Evolutionary conservation across 2,329 filamentous ascomycete species (phyloP).

Genomic region (Cordyceps militaris): DNA sequence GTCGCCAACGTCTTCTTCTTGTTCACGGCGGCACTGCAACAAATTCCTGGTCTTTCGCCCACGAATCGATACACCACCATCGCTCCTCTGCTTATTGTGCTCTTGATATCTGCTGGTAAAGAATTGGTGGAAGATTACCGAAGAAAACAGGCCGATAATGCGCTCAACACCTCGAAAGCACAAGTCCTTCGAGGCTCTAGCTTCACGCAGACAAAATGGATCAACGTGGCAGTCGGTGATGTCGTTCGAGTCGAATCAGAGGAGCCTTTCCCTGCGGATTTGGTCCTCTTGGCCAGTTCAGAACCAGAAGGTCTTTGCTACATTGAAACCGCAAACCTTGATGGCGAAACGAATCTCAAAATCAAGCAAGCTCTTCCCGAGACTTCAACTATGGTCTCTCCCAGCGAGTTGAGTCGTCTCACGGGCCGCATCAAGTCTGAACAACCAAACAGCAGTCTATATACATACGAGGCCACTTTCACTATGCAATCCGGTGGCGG

Average conservation of each 20-base stretch:
- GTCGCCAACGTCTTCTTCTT: conserved; percentile 99
- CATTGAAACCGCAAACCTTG: conserved; percentile 95
- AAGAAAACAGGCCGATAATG: conserved; percentile 76
- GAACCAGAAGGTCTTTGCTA: conserved; percentile 97
- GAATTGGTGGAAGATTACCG: conserved; percentile 92
- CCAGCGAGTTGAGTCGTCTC: conserved; percentile 75
- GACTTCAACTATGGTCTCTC: conserved; percentile 79
- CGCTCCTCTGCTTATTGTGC: conserved; percentile 80
- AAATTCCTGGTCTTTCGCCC: conserved; percentile 89
- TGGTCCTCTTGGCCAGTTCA: conserved; percentile 87
- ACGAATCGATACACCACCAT: conserved; percentile 97
- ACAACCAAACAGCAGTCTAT: conserved; percentile 95
- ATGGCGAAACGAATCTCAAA: conserved; percentile 97
- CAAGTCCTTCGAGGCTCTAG: conserved; percentile 73
- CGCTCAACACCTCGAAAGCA: conserved; percentile 82
- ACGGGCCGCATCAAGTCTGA: conserved; percentile 86
- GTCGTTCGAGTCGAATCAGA: conserved; percentile 91
- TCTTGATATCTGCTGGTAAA: conserved; percentile 92
- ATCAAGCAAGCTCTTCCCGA: conserved; percentile 97
- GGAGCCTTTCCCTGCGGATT: conserved; percentile 86
- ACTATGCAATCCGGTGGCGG: conserved; percentile 85
- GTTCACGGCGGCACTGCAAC: conserved; percentile 89
- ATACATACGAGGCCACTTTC: conserved; percentile 94
- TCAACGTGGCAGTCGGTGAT: conserved; percentile 87
- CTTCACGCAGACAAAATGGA: conserved; percentile 87